phyloP scores from a whole-genome alignment of 2,329 filamentous ascomycete genomes.

The Curvularia verruculosa region DNA sequence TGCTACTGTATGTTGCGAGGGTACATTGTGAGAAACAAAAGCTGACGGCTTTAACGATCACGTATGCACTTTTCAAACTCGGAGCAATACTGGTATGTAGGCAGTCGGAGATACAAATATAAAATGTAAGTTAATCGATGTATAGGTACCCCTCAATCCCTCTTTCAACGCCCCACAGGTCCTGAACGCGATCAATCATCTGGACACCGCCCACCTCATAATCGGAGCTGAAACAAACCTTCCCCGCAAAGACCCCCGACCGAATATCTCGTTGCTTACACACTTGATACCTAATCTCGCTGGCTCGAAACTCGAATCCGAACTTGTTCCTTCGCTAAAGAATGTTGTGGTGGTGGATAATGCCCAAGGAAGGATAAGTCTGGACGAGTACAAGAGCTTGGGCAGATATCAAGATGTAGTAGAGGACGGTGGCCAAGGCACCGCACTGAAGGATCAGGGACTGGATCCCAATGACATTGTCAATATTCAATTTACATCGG shows the following conservation, averaged over 20 bases:
- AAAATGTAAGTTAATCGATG: neutral
- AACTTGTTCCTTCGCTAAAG: conserved; percentile 70
- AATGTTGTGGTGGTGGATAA: conserved; percentile 83
- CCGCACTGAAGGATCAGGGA: conserved; percentile 54
- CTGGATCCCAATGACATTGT: conserved; percentile 72
- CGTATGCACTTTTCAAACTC: conserved; percentile 90
- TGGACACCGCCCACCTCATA: conserved; percentile 75
- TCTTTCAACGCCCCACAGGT: conserved; percentile 84
- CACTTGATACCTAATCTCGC: conserved; percentile 59
- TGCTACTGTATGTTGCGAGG: conserved; percentile 64
- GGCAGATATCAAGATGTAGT: conserved; percentile 55
- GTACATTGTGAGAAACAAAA: neutral
- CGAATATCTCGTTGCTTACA: conserved; percentile 64
- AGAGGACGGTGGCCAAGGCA: conserved; percentile 52
- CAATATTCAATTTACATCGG: conserved; percentile 96
- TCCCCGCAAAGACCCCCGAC: conserved; percentile 66
- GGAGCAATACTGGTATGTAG: conserved; percentile 77
- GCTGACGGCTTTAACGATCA: conserved; percentile 52
- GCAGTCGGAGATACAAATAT: too few relatives aligned
- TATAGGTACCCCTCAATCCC: conserved; percentile 83
- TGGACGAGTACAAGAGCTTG: conserved; percentile 39
- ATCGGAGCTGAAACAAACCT: conserved; percentile 89
- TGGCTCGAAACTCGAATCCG: conserved; percentile 56
- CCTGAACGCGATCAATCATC: conserved; percentile 75
- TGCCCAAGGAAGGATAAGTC: conserved; percentile 61